phyloP scores from a whole-genome alignment of 2,329 filamentous ascomycete species.

The Macrophomina phaseolina region DNA sequence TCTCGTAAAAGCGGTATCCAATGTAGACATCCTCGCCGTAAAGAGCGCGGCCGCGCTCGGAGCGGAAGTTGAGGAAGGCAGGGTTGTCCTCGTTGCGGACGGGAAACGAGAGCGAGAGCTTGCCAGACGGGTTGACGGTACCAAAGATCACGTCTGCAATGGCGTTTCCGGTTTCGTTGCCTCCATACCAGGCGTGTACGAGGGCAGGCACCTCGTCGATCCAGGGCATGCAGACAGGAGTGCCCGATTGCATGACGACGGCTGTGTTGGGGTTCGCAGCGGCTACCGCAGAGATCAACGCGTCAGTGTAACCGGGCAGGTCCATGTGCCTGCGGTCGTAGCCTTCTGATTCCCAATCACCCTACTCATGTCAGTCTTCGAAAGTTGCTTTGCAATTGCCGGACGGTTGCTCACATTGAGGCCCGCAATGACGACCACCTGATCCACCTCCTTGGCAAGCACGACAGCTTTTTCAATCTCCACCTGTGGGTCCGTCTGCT shows the following conservation, averaged over 20 bases:
- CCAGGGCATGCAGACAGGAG: conserved; percentile 72
- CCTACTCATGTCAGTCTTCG: conserved; percentile 1
- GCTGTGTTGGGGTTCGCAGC: conserved; percentile 68
- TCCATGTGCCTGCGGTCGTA: conserved; percentile 33
- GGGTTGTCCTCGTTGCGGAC: conserved; percentile 67
- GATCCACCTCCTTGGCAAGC: conserved; percentile 59
- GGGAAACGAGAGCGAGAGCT: conserved; percentile 68
- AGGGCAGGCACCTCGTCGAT: conserved; percentile 66
- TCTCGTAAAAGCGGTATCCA: conserved; percentile 55
- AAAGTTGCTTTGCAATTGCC: no score
- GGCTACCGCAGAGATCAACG: conserved; percentile 53
- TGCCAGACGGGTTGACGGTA: conserved; percentile 66
- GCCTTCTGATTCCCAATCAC: conserved; percentile 37
- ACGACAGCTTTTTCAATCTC: conserved; percentile 30
- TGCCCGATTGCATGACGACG: conserved; percentile 69
- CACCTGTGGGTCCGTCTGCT: conserved; percentile 56
- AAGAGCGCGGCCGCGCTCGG: conserved; percentile 58
- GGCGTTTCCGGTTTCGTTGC: conserved; percentile 68
- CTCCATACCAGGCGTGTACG: conserved; percentile 74
- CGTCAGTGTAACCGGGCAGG: conserved; percentile 66
- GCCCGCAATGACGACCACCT: conserved; percentile 68
- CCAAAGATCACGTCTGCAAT: conserved; percentile 69
- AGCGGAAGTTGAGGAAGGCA: conserved; percentile 70
- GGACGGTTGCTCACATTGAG: conserved; percentile 63
- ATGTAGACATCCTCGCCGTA: conserved; percentile 35